Percentiles rank a stretch among this genome's conserved stretches.
Evolutionary conservation across 768 basidiomycete species (phyloP).

Genomic region (Agrocybe pediades): DNA sequence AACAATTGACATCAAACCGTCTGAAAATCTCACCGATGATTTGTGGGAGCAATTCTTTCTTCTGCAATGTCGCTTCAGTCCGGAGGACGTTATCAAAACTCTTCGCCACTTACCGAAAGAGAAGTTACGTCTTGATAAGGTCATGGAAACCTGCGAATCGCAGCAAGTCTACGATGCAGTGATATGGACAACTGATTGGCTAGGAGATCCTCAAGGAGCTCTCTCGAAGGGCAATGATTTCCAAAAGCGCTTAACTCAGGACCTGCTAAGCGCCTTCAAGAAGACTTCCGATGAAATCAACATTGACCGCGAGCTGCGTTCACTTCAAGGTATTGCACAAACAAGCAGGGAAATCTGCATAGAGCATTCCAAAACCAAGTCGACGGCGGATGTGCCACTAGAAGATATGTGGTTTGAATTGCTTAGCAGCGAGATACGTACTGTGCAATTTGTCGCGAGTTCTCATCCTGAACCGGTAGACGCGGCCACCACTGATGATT

Average conservation of each 20-base stretch:
- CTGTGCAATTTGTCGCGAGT: slow-evolving; percentile 61
- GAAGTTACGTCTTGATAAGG: slow-evolving; percentile 55
- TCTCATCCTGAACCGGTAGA: neutral
- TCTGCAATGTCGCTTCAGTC: slow-evolving; percentile 74
- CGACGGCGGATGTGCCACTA: slow-evolving; percentile 43
- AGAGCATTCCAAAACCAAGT: slow-evolving; percentile 53
- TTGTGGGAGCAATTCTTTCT: slow-evolving; percentile 67
- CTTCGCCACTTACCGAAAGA: slow-evolving; percentile 56
- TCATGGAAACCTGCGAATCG: slow-evolving; percentile 67
- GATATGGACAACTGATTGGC: slow-evolving; percentile 76
- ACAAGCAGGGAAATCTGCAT: slow-evolving; percentile 72
- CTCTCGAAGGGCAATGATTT: slow-evolving; percentile 66
- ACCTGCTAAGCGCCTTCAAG: slow-evolving; percentile 41
- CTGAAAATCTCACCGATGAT: slow-evolving; percentile 44
- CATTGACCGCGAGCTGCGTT: slow-evolving; percentile 40
- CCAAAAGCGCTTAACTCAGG: slow-evolving; percentile 50
- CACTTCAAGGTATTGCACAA: slow-evolving; percentile 58
- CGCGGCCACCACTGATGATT: slow-evolving; percentile 1
- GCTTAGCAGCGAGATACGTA: slow-evolving; percentile 78
- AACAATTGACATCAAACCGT: slow-evolving; percentile 30
- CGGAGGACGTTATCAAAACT: slow-evolving; percentile 60
- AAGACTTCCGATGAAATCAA: slow-evolving; percentile 16
- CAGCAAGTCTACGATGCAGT: slow-evolving; percentile 72
- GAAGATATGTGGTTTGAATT: slow-evolving; percentile 93
- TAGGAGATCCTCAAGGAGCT: slow-evolving; percentile 64